A percentile compares a stretch with the other conserved stretches of the same genome.
Evolutionary conservation across 2,329 filamentous ascomycete species (phyloP).

Genomic region (Fusarium lateritium): DNA sequence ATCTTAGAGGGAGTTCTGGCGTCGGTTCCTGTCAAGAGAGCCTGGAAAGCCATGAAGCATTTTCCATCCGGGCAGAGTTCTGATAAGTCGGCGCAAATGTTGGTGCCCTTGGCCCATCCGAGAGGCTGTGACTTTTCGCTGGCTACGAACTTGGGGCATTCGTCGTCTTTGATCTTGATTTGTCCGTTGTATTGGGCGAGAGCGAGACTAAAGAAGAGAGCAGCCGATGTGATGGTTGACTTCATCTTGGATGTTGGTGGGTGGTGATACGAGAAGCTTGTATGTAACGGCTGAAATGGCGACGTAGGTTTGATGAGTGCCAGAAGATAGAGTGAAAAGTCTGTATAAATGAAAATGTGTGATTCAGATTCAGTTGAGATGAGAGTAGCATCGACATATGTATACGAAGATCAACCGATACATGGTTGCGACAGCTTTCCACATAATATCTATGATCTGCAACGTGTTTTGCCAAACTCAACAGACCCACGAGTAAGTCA

Average conservation of each 20-base stretch:
- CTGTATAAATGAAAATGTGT: no score
- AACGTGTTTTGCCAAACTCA: not conserved
- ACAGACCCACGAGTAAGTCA: not conserved
- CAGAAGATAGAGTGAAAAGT: no score
- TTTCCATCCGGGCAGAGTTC: conserved; percentile 11
- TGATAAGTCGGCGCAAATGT: conserved; percentile 21
- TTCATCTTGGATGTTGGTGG: not conserved
- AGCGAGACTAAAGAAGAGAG: not conserved
- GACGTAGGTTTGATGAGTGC: no score
- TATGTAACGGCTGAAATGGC: no score
- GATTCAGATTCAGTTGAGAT: no score
- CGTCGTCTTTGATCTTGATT: conserved; percentile 15
- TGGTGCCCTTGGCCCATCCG: not conserved
- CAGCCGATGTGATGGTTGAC: not conserved
- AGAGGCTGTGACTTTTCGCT: conserved; percentile 1
- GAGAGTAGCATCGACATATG: not conserved
- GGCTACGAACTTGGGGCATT: conserved; percentile 7
- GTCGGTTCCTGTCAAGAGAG: not conserved
- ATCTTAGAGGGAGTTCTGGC: conserved; percentile 1
- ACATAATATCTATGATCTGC: not conserved
- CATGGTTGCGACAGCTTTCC: not conserved
- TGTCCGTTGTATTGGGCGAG: conserved; percentile 17
- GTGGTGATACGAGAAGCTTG: no score
- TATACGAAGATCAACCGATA: not conserved
- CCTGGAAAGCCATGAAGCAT: conserved; percentile 18